Conservation (phyloP, 805 yeast genomes). For the Metahyphopichia silvanorum region DNA sequence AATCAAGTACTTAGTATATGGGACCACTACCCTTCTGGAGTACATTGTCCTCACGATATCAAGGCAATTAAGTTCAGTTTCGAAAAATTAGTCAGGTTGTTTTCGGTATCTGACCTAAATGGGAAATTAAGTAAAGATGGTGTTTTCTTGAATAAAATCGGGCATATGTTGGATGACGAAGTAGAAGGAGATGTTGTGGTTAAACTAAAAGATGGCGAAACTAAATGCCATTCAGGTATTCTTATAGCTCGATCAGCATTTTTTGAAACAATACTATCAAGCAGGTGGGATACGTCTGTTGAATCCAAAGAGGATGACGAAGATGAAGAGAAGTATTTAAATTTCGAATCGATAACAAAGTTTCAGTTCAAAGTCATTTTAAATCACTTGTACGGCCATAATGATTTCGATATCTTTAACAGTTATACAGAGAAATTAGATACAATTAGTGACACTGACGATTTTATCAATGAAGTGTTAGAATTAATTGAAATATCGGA, state of each 20-base stretch:
- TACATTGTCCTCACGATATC: conserved; percentile 25
- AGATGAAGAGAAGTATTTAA: conserved; percentile 20
- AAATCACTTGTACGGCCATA: conserved; percentile 55
- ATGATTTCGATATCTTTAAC: conserved; percentile 39
- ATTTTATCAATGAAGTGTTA: conserved; percentile 52
- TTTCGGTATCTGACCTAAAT: conserved; percentile 20
- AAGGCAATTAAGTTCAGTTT: conserved; percentile 26
- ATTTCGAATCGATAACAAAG: conserved; percentile 41
- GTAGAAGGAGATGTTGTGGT: conserved; percentile 42
- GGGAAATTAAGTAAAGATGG: conserved; percentile 20
- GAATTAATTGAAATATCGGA: conserved; percentile 62
- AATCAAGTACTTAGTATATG: conserved; percentile 44
- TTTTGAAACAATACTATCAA: conserved; percentile 57
- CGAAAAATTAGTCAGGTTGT: conserved; percentile 16
- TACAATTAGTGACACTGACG: conserved; percentile 19
- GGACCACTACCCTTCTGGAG: conserved; percentile 31
- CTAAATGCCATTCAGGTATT: conserved; percentile 48
- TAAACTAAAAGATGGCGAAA: conserved; percentile 44
- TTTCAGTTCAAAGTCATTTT: conserved; percentile 48
- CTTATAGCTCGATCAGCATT: conserved; percentile 57
- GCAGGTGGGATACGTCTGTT: conserved; percentile 43
- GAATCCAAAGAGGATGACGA: conserved; percentile 3
- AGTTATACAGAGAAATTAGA: conserved; percentile 14
- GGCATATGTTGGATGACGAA: conserved; percentile 13
- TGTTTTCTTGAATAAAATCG: conserved; percentile 13